These are phyloP conservation scores for Cryphonectria naterciae DNA, from an alignment of 2,329 filamentous ascomycete species.

Conservation along the genomic window DNA sequence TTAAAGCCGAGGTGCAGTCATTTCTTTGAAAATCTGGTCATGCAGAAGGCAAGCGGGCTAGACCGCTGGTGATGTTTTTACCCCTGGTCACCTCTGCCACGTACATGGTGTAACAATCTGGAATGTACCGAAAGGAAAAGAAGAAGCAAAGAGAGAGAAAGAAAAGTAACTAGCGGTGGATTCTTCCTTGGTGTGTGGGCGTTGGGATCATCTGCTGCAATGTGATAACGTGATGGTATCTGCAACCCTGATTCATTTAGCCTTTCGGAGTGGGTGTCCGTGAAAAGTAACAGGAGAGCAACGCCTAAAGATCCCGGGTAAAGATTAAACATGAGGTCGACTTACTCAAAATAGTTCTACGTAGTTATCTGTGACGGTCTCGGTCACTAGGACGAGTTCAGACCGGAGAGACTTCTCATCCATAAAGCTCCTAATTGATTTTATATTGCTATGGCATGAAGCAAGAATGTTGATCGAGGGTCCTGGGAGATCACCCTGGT, in stretches of 20 bases:
- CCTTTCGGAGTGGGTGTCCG: conserved; percentile 10
- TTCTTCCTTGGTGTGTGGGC: not conserved
- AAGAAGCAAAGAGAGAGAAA: no score
- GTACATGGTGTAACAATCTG: not conserved
- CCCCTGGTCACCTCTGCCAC: not conserved
- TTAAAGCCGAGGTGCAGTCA: not conserved
- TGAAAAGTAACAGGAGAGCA: not conserved
- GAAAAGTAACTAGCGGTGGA: not conserved
- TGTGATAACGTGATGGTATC: not conserved
- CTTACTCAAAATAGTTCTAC: not conserved
- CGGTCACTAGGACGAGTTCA: not conserved
- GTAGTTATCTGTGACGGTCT: not conserved
- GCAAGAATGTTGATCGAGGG: not conserved
- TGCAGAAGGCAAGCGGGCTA: no score
- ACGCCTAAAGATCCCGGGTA: not conserved
- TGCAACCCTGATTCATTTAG: conserved; percentile 1
- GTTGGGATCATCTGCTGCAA: not conserved
- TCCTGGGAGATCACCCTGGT: not conserved
- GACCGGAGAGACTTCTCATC: not conserved
- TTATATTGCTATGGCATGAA: not conserved
- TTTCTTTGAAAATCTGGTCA: not conserved
- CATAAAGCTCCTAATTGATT: not conserved
- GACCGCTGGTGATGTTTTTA: no score
- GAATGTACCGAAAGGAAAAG: no score
- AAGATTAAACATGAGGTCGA: not conserved